Conservation (phyloP, 2,329 filamentous ascomycete genomes). For the Pestalotiopsis sp. region DNA sequence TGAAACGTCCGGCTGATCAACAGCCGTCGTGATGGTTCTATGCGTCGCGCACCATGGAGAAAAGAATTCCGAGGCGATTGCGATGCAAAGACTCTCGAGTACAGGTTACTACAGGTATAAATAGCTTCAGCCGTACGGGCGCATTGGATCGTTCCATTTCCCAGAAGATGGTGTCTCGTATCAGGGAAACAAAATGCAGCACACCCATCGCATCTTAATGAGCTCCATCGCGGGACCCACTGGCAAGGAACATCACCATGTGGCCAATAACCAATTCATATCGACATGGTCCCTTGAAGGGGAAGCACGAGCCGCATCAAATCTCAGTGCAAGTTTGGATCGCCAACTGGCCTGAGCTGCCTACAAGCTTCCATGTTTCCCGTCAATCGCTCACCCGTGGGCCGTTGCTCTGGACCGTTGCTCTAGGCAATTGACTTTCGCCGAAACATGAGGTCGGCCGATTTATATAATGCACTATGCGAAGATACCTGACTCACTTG, state of each 20-base stretch:
- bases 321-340: not conserved
- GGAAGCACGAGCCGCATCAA: not conserved
- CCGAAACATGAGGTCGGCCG: not conserved
- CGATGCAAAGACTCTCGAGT: no score
- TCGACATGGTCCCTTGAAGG: not conserved
- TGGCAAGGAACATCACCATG: not conserved
- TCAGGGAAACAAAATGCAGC: not conserved
- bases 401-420: not conserved
- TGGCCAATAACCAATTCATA: not conserved
- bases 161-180: not conserved
- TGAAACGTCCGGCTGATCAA: not conserved
- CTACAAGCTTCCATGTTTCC: not conserved
- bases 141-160: not conserved
- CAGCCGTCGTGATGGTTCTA: not conserved
- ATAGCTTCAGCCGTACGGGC: no score
- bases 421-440: not conserved
- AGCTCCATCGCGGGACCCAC: not conserved
- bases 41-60: not conserved
- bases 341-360: not conserved
- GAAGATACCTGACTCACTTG: not conserved
- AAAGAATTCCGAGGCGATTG: not conserved
- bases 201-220: not conserved
- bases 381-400: not conserved
- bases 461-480: not conserved
- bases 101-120: no score